Base-by-base conservation (phyloP, 352 stramenopile species). In the Thalassiosira livingstoniorum region DNA sequence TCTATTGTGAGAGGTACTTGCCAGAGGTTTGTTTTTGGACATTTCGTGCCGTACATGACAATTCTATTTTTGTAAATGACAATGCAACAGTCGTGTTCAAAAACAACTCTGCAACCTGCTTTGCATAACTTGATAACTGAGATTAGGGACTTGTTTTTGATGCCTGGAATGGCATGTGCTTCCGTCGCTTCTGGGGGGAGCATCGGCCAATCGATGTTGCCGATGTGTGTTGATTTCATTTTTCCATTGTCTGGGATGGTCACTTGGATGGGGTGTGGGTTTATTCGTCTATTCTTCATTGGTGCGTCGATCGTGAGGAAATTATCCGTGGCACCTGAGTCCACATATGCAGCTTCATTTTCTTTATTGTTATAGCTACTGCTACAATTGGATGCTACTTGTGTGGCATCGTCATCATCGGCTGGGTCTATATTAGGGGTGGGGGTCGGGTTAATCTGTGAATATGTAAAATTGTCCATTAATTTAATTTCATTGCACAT, bases 41-140 rank as follows among this genome's bases (percentile, higher is more conserved):
- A 51, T 54, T 27, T 32, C 0, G n/a, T 23, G 34, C 73, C 73
- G 21, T 13, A 21, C 2, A 66, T 3, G 11, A 75, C 39, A 4
- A 68, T n/a, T 1, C 54, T 51, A 10, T 43, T 35, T 39, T 73
- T 42, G 45, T 83, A 65, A 29, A 57, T 47, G 2, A 75, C 29
- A 29, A 11, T 53, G 53, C 58, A 79, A 25, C 35, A 23, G 2
- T 43, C 2, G 10, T 32, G n/a, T 21, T 81, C 35, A 63, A 75
- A 85, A 27, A 32, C 57, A 1, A 82, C 63, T 80, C 43, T 57
- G 64, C 66, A 86, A 61, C 78, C 78, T 27, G 53, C 42, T 5
- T 77, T 53, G 37, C 70, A 81, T 31, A 66, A 72, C 15, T 70
- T 63, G 42, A 13, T 29, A 18, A 43, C 64, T 25, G 54, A 78